phyloP scores from a whole-genome alignment of 768 basidiomycete genomes.

The Phlebiopsis gigantea region DNA sequence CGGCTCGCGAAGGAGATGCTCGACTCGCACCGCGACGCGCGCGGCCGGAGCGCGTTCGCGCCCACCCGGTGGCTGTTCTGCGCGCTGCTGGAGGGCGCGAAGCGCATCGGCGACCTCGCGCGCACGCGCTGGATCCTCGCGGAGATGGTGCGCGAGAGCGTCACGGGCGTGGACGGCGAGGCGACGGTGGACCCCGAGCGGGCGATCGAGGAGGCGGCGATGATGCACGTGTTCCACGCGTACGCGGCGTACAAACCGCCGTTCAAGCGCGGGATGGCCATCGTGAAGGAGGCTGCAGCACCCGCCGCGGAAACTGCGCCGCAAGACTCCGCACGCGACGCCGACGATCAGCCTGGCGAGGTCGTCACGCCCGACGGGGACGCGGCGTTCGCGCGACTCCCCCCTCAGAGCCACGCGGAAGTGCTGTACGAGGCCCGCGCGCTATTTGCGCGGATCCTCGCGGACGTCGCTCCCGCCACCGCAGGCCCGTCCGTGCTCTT shows the following conservation, averaged over 20 bases:
- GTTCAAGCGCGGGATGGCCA: slow-evolving; percentile 39
- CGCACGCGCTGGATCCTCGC: slow-evolving; percentile 88
- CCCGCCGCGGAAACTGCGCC: neutral
- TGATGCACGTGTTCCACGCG: slow-evolving; percentile 83
- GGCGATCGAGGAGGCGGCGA: slow-evolving; percentile 55
- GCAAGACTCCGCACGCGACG: slow-evolving; percentile 2
- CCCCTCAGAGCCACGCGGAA: slow-evolving; percentile 70
- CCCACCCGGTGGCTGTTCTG: slow-evolving; percentile 70
- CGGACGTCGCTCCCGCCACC: slow-evolving; percentile 26
- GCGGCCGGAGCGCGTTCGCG: slow-evolving; percentile 44
- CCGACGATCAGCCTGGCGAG: neutral
- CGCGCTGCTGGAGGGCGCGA: slow-evolving; percentile 87
- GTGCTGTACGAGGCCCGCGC: slow-evolving; percentile 61
- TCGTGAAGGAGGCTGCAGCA: neutral
- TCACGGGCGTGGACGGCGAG: slow-evolving; percentile 13
- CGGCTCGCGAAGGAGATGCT: slow-evolving; percentile 85
- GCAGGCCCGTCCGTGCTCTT: no score
- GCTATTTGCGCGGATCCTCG: slow-evolving; percentile 59
- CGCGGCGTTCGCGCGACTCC: slow-evolving; percentile 39
- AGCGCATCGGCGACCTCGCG: slow-evolving; percentile 76
- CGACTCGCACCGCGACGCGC: slow-evolving; percentile 65
- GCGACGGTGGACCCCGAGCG: slow-evolving; percentile 25
- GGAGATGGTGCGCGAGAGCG: slow-evolving; percentile 57
- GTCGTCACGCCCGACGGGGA: slow-evolving; percentile 4
- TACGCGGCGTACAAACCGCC: slow-evolving; percentile 79